Evolutionary conservation across 305 asterid species (phyloP), one percentile per base, ranked within the genome.

Genomic region (Striga hermonthica): DNA sequence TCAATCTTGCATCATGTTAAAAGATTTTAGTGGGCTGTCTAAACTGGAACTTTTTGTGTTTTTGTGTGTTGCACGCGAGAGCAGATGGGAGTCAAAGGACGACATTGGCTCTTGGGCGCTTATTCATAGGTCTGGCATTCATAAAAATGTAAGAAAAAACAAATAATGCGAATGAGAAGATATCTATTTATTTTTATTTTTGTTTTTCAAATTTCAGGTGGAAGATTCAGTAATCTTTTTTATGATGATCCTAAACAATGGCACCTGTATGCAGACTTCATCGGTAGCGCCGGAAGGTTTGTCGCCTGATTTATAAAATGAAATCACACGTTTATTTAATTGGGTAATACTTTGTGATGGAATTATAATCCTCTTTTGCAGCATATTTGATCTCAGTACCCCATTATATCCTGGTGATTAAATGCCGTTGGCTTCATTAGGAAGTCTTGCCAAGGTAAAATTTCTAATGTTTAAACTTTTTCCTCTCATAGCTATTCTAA

Each of bases 21-120:
- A 75, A 62, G 70, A 72, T 61, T 50, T 44, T 28, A 6, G 2
- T 8, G 3, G 44, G 67, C 36, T 16, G 16, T 12, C 60, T 57
- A 62, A 71, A 62, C 48, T 57, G 52, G 57, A 75, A 37, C 38
- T 65, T 60, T 61, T 47, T 61, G 59, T 69, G 56, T 16, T 71
- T 69, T 60, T 22, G 31, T 22, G 31, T 22, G 31, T 22, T 22
- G 31, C 31, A 22, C 31, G 31, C 31, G 1, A 2, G 31, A 22
- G 75, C 81, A 92, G 98, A 84, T 92, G 98, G 98, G 97, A 89
- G 69, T 75, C 95, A 60, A 92, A 89, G 86, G 96, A 84, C 77
- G 97, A 97, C 80, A 89, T 92, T 78, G 98, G 98, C 98, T 66
- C 72, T 92, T 71, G 98, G 98, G 63, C 96, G 98, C 68, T 79